Conservation (phyloP, 2,329 filamentous ascomycete species). For the Cladobotryum protrusum region DNA sequence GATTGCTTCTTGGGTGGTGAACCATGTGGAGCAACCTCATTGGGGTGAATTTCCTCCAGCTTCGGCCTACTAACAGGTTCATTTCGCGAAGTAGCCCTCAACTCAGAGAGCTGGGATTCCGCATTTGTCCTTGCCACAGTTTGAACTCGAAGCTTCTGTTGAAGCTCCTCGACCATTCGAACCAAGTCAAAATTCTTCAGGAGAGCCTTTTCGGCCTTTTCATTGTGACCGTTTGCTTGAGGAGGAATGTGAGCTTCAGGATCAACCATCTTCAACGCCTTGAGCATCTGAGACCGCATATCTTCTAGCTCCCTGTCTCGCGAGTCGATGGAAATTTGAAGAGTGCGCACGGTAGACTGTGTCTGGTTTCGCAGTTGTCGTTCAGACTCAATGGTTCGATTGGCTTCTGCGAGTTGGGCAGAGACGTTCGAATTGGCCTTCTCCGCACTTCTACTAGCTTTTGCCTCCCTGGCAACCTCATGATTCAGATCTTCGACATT, state of each 20-base stretch:
- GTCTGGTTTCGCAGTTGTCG: constrained; percentile 78
- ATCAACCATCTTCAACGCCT: constrained; percentile 81
- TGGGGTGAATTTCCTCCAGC: constrained; percentile 81
- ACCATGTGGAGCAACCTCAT: constrained; percentile 66
- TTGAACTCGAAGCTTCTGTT: constrained; percentile 79
- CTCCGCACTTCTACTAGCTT: constrained; percentile 82
- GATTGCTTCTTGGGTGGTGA: constrained; percentile 66
- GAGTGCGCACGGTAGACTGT: constrained; percentile 74
- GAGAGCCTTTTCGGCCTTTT: constrained; percentile 62
- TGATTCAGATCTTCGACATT: constrained; percentile 89
- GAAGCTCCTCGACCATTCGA: constrained; percentile 79
- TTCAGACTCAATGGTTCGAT: constrained; percentile 85
- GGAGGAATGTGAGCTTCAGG: constrained; percentile 61
- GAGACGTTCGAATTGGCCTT: constrained; percentile 75
- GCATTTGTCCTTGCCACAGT: constrained; percentile 74
- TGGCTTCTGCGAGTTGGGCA: constrained; percentile 80
- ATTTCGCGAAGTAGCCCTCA: constrained; percentile 62
- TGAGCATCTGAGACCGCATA: constrained; percentile 70
- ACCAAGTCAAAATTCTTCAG: constrained; percentile 77
- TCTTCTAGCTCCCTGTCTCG: constrained; percentile 76
- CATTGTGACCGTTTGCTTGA: constrained; percentile 52
- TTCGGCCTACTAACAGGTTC: constrained; percentile 67
- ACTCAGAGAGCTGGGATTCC: constrained; percentile 72
- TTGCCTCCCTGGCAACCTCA: constrained; percentile 83
- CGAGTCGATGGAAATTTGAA: constrained; percentile 72